Conservation (phyloP, 148 eudicot species). For the Selenicereus undatus region DNA sequence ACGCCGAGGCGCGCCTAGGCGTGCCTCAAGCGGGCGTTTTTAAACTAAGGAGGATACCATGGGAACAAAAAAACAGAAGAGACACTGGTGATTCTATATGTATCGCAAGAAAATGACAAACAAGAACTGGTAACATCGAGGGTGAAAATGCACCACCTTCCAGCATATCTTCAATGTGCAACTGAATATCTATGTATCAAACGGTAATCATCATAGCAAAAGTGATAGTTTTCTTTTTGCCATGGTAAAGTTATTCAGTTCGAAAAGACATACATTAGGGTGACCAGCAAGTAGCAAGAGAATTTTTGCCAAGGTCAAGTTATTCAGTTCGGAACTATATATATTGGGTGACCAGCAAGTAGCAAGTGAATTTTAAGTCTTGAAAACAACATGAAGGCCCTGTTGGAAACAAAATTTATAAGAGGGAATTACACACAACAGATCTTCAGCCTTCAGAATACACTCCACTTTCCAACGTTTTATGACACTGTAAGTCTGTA, state of each 20-base stretch:
- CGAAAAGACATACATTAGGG: neutral
- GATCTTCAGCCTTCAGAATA: conserved; percentile 7
- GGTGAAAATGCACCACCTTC: no score
- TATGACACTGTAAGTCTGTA: neutral
- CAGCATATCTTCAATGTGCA: neutral
- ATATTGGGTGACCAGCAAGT: no score
- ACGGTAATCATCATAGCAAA: no score
- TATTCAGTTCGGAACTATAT: no score
- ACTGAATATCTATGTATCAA: neutral
- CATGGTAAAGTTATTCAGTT: neutral
- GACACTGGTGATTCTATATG: neutral
- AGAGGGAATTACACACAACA: neutral
- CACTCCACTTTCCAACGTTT: neutral
- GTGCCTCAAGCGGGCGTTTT: no score
- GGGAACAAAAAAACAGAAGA: neutral
- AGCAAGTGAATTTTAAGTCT: neutral
- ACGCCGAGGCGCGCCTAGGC: no score
- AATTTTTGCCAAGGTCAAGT: neutral
- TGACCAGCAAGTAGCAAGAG: neutral
- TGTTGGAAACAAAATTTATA: neutral
- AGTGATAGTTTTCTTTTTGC: no score
- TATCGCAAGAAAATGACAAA: no score
- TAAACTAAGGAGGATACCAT: neutral
- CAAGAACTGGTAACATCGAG: neutral
- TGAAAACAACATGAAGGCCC: neutral